These are phyloP conservation scores for Primulina eburnea DNA, from an alignment of 257 asterid genomes.

Conservation along the genomic window DNA sequence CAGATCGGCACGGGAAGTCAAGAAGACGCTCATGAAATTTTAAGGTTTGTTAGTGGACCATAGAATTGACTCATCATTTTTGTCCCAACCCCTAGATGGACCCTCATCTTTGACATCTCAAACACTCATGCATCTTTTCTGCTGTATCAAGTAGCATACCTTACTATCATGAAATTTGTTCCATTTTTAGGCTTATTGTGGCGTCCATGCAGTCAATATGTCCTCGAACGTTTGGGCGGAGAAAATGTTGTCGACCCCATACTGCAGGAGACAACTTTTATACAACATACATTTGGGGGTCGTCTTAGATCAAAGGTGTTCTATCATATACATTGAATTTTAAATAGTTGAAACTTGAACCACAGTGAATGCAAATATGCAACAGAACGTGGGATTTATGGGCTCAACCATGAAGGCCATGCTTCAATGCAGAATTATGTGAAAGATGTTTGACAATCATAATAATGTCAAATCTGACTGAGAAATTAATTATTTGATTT, in stretches of 20 bases:
- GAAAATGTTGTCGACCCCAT: conserved; percentile 59
- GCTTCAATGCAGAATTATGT: too few relatives aligned
- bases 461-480: too few relatives aligned
- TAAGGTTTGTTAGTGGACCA: conserved; percentile 43
- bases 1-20: conserved; percentile 89
- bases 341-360: too few relatives aligned
- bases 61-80: neutral
- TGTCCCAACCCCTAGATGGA: neutral
- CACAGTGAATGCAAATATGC: neutral
- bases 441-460: too few relatives aligned
- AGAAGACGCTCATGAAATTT: conserved; percentile 94
- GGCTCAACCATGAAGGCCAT: too few relatives aligned
- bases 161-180: conserved; percentile 6
- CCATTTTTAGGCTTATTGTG: conserved; percentile 60
- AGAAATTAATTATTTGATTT: neutral
- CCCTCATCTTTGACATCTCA: neutral
- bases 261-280: conserved; percentile 80
- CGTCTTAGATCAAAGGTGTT: conserved; percentile 76
- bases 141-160: conserved; percentile 5
- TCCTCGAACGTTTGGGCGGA: conserved; percentile 73
- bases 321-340: too few relatives aligned
- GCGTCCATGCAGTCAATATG: conserved; percentile 87
- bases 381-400: neutral
- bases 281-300: conserved; percentile 81
- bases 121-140: neutral